These are phyloP conservation scores for Xylaria sp. DNA, from an alignment of 2,329 filamentous ascomycete species.

Conservation along the genomic window DNA sequence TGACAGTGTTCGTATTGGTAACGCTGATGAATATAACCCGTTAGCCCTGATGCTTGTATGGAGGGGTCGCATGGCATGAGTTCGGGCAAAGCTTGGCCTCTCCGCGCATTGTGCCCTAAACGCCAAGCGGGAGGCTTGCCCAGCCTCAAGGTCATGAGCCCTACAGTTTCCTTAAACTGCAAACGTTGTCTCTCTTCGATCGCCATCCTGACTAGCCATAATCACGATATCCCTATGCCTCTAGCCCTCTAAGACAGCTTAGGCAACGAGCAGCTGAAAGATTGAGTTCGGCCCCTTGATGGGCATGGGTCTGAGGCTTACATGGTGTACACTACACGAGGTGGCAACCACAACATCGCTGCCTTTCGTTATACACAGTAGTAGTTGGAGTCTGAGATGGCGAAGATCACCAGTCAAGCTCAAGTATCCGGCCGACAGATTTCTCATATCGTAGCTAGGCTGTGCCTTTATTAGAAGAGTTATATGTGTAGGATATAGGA, in stretches of 20 bases:
- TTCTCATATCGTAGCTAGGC: neutral
- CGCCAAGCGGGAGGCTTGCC: conserved; percentile 10
- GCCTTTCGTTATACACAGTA: neutral
- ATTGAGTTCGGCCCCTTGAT: neutral
- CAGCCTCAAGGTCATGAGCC: conserved; percentile 19
- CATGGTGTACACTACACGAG: neutral
- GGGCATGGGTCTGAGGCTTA: neutral
- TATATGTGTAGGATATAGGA: conserved; percentile 8
- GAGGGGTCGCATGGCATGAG: conserved; percentile 14
- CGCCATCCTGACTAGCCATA: neutral
- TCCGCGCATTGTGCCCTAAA: conserved; percentile 7
- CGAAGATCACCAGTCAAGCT: neutral
- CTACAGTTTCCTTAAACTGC: neutral
- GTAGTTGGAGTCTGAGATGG: neutral
- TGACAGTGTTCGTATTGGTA: conserved; percentile 15
- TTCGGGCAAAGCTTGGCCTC: conserved; percentile 8
- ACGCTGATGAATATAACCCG: conserved; percentile 21
- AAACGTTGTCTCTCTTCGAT: conserved; percentile 4
- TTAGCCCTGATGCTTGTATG: conserved; percentile 2
- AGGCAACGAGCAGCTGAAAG: neutral
- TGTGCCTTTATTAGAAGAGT: conserved; percentile 2
- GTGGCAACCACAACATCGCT: neutral
- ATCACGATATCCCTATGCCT: neutral
- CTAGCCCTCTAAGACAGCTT: neutral
- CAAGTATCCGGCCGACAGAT: neutral